Base-by-base conservation (phyloP, 2,329 filamentous ascomycete genomes). In the Clarireedia sp. region DNA sequence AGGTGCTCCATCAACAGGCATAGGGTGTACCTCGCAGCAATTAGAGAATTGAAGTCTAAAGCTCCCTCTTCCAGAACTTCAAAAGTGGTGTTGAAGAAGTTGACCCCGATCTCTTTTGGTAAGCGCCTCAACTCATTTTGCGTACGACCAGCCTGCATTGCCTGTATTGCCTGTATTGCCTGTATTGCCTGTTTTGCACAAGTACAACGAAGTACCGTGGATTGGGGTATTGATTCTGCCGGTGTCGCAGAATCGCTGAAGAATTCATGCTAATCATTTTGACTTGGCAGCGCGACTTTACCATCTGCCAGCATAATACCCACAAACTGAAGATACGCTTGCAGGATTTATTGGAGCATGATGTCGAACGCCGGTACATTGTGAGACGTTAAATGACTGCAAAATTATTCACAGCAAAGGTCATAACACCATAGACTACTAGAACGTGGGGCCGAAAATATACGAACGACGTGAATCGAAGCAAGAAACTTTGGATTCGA, bases 351-450 rank as follows among this genome's bases (percentile, higher is more conserved):
- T 48, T 17, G 58, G 41, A 50, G 58, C 63, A 69, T 66, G 57
- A 65, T 66, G 64, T 60, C 24, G 60, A 60, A 46, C 45, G 59
- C 47, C 56, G 51, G 37, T 58, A 62, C 19, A 9, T 45, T 47
- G 59, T 63, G 59, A 66, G 62, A 62, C 60, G 61, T 58, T 58
- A 57, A 57, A 59, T 65, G 63, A 63, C 57, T 55, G 60, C 62
- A 60, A 56, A 54, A 56, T 53, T 57, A 44, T 51, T 58, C 45
- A 47, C 29, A 33, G 12, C 29, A 33, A 61, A 57, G 57, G 57
- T 48, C 59, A 64, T 58, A 60, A 65, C 56, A 63, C 63, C 51
- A 57, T 41, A 56, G 16, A 45, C 41, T 33, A 40, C 45, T 19
- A 54, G 53, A 59, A 57, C 50, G 46, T 51, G 59, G 59, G 59